Evolutionary conservation across 1,139 yeast species (phyloP).

Genomic region (Yamadazyma jaroonii): DNA sequence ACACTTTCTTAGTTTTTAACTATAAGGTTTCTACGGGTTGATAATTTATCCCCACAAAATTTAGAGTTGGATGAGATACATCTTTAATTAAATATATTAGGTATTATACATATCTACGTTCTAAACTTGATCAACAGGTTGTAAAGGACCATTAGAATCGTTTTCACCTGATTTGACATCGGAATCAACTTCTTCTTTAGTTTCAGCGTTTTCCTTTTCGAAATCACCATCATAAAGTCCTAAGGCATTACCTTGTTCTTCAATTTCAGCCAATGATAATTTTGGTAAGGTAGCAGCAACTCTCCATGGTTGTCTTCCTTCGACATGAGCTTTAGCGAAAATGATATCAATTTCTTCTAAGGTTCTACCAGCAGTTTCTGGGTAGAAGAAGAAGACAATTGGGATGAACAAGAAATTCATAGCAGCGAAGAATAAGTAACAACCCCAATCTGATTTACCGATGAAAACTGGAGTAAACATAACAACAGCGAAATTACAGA

Average conservation of each 20-base stretch:
- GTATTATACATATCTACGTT: slow-evolving; percentile 1
- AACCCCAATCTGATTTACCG: slow-evolving; percentile 34
- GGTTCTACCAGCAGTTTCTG: slow-evolving; percentile 45
- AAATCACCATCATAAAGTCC: slow-evolving; percentile 44
- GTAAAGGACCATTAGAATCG: slow-evolving; percentile 9
- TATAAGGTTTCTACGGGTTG: too few species aligned
- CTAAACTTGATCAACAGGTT: slow-evolving; percentile 8
- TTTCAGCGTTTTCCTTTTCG: slow-evolving; percentile 34
- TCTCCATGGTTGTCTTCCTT: slow-evolving; percentile 43
- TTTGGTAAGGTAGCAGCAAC: slow-evolving; percentile 50
- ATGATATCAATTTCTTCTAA: slow-evolving; percentile 45
- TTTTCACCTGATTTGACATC: slow-evolving; percentile 13
- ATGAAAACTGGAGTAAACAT: slow-evolving; percentile 45
- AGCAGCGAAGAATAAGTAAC: slow-evolving; percentile 39
- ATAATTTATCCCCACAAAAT: too few species aligned
- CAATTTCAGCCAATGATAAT: slow-evolving; percentile 40
- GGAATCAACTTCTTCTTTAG: slow-evolving; percentile 28
- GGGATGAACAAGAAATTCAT: slow-evolving; percentile 37
- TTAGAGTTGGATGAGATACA: too few species aligned
- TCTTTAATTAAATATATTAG: not conserved
- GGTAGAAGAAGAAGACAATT: slow-evolving; percentile 42
- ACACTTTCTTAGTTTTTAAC: too few species aligned
- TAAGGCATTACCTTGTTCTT: slow-evolving; percentile 44
- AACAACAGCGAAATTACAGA: slow-evolving; percentile 41
- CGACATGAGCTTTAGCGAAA: slow-evolving; percentile 45